Evolutionary conservation across 768 basidiomycete genomes (phyloP).

Genomic region (Trametes sanguinea): DNA sequence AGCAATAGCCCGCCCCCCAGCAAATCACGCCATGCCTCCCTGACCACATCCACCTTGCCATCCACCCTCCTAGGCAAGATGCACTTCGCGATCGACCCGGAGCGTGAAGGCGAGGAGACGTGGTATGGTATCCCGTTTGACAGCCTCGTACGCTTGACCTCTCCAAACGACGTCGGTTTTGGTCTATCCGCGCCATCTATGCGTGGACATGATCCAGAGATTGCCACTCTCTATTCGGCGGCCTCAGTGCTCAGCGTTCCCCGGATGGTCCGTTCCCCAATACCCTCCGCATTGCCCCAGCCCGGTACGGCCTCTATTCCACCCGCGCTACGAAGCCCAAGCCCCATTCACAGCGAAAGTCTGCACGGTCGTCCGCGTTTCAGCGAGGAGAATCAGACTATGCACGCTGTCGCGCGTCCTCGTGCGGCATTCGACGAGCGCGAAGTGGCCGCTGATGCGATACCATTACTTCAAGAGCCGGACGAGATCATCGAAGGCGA

Average conservation of each 20-base stretch:
- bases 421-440: constrained; percentile 63
- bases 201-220: constrained; percentile 67
- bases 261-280: constrained; percentile 39
- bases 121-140: constrained; percentile 70
- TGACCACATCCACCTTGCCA: constrained; percentile 29
- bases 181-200: constrained; percentile 47
- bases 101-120: constrained; percentile 36
- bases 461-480: constrained; percentile 52
- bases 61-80: constrained; percentile 9
- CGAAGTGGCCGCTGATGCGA: constrained; percentile 82
- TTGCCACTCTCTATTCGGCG: constrained; percentile 85
- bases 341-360: constrained; percentile 32
- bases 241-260: constrained; percentile 77
- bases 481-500: constrained; percentile 76
- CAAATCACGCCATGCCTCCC: constrained; percentile 20
- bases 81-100: constrained; percentile 18
- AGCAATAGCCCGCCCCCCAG: constrained; percentile 21
- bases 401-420: constrained; percentile 40
- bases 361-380: constrained; percentile 23
- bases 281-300: constrained; percentile 37
- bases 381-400: constrained; percentile 37
- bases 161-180: constrained; percentile 52
- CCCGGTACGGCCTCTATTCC: constrained; percentile 23
- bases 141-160: constrained; percentile 67
- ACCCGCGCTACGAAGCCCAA: constrained; percentile 32